Conservation (phyloP, 192 early-diverging fungal genomes). For the Kappamyces sp. region DNA sequence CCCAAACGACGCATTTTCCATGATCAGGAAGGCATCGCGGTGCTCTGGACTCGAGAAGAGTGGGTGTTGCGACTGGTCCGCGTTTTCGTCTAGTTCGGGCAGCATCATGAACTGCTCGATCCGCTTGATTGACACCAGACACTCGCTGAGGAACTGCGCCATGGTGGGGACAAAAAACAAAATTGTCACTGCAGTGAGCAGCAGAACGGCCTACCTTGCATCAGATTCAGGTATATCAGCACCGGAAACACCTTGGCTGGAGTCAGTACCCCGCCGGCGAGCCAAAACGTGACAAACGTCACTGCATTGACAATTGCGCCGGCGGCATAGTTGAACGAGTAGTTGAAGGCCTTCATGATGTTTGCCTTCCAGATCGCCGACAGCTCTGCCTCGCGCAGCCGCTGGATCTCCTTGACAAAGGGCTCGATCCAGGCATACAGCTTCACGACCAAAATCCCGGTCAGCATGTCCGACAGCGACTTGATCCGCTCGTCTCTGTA, state of each 20-base stretch:
- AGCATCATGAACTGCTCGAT: constrained; percentile 29
- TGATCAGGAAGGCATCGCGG: no score
- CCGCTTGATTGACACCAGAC: constrained; percentile 24
- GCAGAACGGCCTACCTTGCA: no score
- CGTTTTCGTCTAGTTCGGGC: no score
- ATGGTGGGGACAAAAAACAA: constrained; percentile 20
- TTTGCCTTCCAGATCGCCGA: constrained; percentile 29
- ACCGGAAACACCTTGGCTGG: constrained; percentile 34
- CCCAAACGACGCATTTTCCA: no score
- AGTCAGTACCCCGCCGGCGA: constrained; percentile 39
- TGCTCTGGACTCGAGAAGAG: no score
- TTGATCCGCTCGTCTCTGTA: constrained; percentile 41
- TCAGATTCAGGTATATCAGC: constrained; percentile 14
- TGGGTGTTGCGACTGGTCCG: no score
- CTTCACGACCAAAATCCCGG: constrained; percentile 42
- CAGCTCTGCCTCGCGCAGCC: constrained; percentile 30
- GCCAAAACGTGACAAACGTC: constrained; percentile 39
- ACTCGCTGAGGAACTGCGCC: constrained; percentile 16
- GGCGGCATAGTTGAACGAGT: constrained; percentile 25
- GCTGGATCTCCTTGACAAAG: constrained; percentile 32
- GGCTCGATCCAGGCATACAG: constrained; percentile 48
- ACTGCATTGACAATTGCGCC: constrained; percentile 29
- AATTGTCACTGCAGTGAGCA: no score
- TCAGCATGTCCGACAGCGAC: constrained; percentile 35
- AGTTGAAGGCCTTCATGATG: constrained; percentile 36